phyloP scores from a whole-genome alignment of 148 eudicot species.

The Suaeda aralocaspica region DNA sequence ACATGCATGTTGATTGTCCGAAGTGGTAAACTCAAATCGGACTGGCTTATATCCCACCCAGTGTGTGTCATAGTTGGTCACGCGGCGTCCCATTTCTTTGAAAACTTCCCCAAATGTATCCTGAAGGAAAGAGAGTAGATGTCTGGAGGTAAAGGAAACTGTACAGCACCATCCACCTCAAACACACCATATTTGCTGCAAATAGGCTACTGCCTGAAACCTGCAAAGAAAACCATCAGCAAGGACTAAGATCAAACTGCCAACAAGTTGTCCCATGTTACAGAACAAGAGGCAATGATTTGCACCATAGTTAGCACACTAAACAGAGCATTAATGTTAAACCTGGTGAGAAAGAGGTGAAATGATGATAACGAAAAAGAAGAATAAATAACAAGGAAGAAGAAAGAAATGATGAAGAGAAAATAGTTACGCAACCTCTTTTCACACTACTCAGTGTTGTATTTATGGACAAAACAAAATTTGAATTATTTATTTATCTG shows the following conservation, averaged over 20 bases:
- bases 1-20: conserved; percentile 72
- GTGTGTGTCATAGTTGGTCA: conserved; percentile 76
- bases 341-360: no score
- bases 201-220: conserved; percentile 74
- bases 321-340: no score
- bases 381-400: no score
- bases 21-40: conserved; percentile 70
- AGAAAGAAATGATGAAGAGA: no score
- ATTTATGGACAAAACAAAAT: no score
- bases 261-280: neutral
- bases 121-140: conserved; percentile 67
- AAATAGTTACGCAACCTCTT: no score
- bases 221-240: conserved; percentile 30
- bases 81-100: conserved; percentile 79
- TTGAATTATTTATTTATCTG: no score
- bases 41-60: conserved; percentile 94
- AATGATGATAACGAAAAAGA: no score
- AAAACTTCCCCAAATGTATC: conserved; percentile 77
- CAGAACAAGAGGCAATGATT: no score
- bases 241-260: neutral
- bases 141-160: conserved; percentile 75
- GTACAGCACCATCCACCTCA: conserved; percentile 75
- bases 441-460: no score
- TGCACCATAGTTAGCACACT: no score
- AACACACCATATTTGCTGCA: conserved; percentile 99